A percentile compares a stretch with the other conserved stretches of the same genome.
Conservation (phyloP, 225 moss, liverwort and hornwort genomes). For the Sphagnum contortum region DNA sequence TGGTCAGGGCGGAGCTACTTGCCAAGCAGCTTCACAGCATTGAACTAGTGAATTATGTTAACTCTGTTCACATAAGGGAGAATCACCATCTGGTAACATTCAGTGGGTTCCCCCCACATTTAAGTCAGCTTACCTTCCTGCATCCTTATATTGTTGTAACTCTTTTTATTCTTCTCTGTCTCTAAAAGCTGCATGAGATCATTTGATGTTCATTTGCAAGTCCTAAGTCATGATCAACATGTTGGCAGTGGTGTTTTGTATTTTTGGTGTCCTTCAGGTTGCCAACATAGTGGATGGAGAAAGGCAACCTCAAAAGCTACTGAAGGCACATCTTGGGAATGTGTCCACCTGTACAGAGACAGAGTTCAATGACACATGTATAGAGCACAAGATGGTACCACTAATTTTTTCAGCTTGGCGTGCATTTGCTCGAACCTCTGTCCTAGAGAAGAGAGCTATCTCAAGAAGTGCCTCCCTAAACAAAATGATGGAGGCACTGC, state of each 20-base stretch:
- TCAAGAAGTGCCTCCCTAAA: slow-evolving; percentile 40
- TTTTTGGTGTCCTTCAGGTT: no score
- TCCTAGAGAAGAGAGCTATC: slow-evolving; percentile 37
- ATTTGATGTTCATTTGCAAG: no score
- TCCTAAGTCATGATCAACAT: no score
- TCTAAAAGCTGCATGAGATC: no score
- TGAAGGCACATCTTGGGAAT: slow-evolving; percentile 2
- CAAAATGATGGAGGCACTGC: slow-evolving; percentile 73
- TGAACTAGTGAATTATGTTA: slow-evolving; percentile 3
- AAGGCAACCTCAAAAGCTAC: no score
- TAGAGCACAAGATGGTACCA: slow-evolving; percentile 41
- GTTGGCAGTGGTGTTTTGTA: no score
- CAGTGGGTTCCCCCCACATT: neutral
- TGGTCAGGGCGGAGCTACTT: slow-evolving; percentile 32
- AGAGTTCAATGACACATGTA: slow-evolving; percentile 15
- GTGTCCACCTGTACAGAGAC: slow-evolving; percentile 11
- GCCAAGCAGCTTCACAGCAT: slow-evolving; percentile 19
- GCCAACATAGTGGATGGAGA: no score
- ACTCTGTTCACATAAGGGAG: neutral
- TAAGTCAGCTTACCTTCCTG: no score
- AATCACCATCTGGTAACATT: slow-evolving; percentile 10
- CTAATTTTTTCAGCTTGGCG: slow-evolving; percentile 77
- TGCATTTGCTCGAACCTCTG: slow-evolving; percentile 49
- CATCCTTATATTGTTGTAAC: no score
- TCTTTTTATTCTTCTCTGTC: no score